Evolutionary conservation across 2,329 filamentous ascomycete genomes (phyloP), one percentile per base, ranked within the genome.

Genomic region (Xenoacremonium recifei): DNA sequence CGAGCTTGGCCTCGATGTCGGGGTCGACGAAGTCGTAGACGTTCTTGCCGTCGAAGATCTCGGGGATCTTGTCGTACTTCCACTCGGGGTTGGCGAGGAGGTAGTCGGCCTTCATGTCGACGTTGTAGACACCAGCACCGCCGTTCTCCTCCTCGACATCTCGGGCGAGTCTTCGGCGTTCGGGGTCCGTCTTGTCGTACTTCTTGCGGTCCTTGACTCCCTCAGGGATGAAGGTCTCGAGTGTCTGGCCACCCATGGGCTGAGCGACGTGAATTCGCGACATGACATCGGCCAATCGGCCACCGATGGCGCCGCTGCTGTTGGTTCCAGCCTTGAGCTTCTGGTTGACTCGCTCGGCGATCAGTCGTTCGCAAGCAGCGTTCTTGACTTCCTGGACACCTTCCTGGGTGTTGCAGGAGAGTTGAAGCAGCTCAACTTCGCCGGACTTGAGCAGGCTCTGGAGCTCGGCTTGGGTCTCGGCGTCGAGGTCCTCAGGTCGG

Each of bases 11-110:
- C 60, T 96, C 93, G 62, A 99, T 99, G 42, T 99, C 95, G 1
- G 92, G 91, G 60, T 97, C 93, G 61, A 99, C 83, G 67, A 89
- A 99, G 69, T 99, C 93, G 71, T 92, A 93, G 44, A 99, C 88
- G 66, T 99, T 99, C 78, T 92, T 91, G 67, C 93, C 93, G 62
- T 97, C 84, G 67, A 91, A 87, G 36, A 96, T 77, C 69, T 99
- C 93, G 21, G 93, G 93, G 41, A 97, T 87, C 70, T 87, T 89
- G 72, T 99, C 95, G 64, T 96, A 81, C 67, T 95, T 96, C 93
- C 93, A 97, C 44, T 93, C 89, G 31, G 86, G 81, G 63, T 96
- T 82, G 50, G 87, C 89, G 49, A 97, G 82, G 13, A 90, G 70
- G 67, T 95, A 99, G 61, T 93, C 87, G 62, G 89, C 82, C 66